These are phyloP conservation scores for Ashbya aceris DNA, from an alignment of 1,139 yeast genomes.

Conservation along the genomic window DNA sequence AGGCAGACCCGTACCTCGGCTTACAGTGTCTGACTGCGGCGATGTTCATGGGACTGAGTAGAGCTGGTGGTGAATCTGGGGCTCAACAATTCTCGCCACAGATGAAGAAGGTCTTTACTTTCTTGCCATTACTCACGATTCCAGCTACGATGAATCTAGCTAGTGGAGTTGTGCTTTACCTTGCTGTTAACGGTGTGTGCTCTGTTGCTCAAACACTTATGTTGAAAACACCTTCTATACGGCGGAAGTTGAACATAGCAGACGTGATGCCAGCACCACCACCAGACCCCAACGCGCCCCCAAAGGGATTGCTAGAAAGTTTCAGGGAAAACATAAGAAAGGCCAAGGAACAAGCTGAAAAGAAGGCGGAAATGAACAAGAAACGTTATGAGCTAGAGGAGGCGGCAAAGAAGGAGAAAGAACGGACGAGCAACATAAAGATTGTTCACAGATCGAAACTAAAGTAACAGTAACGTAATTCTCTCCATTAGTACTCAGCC, in stretches of 20 bases:
- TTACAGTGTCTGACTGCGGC: conserved; percentile 80
- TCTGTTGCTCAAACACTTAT: conserved; percentile 65
- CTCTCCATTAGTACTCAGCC: too few relatives aligned
- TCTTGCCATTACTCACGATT: conserved; percentile 71
- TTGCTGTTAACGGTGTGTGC: conserved; percentile 68
- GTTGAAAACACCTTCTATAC: conserved; percentile 49
- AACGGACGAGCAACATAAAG: conserved; percentile 23
- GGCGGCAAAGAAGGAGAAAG: conserved; percentile 26
- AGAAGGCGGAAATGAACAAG: conserved; percentile 30
- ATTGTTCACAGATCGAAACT: conserved; percentile 29
- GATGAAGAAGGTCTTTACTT: conserved; percentile 63
- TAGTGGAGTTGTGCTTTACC: conserved; percentile 75
- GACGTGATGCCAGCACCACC: conserved; percentile 46
- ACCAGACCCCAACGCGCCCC: conserved; percentile 32
- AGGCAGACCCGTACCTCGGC: conserved; percentile 86
- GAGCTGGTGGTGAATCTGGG: conserved; percentile 90
- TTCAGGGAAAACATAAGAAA: conserved; percentile 53
- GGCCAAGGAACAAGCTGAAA: conserved; percentile 45
- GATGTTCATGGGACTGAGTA: conserved; percentile 62
- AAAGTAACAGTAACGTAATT: conserved; percentile 6
- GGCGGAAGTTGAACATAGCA: conserved; percentile 54
- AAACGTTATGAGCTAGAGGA: conserved; percentile 28
- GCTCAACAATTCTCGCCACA: conserved; percentile 61
- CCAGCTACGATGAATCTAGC: conserved; percentile 81
- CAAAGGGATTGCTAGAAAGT: conserved; percentile 40